Evolutionary conservation across 1,284 basidiomycete species (phyloP).

Genomic region (Melampsora larici-populina): DNA sequence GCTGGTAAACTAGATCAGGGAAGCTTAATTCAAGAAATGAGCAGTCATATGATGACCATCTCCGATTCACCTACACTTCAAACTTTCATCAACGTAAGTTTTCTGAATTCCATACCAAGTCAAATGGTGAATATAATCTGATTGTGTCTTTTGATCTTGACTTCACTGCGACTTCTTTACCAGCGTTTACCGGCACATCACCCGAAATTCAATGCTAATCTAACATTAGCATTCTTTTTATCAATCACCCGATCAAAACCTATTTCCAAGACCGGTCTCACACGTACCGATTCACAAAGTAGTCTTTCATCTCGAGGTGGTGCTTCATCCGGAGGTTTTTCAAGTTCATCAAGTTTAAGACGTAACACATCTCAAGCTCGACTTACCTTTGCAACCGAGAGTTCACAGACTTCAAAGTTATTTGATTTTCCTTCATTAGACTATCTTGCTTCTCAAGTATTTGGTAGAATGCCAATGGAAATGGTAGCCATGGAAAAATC

Average conservation of each 20-base stretch:
- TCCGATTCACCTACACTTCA: background rate
- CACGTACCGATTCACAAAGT: background rate
- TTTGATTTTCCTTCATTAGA: background rate
- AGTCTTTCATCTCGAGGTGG: background rate
- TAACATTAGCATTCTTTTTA: background rate
- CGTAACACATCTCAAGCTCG: background rate
- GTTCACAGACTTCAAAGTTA: background rate
- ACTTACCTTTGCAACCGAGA: background rate
- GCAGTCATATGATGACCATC: background rate
- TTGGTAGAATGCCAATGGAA: background rate
- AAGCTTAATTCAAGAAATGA: background rate
- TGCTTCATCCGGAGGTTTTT: too few species aligned
- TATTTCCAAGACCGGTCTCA: background rate
- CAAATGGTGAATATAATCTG: background rate
- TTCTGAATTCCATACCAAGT: background rate
- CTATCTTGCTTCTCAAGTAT: background rate
- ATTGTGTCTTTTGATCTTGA: background rate
- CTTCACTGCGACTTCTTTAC: background rate
- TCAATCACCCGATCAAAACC: background rate
- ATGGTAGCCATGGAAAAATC: background rate
- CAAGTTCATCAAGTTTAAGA: background rate
- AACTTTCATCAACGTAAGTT: background rate
- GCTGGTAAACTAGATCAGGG: background rate
- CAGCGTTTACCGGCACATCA: background rate
- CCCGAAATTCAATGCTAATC: background rate